Base-by-base conservation (phyloP, 768 basidiomycete species). In the Sistotremastrum niveocremeum region DNA sequence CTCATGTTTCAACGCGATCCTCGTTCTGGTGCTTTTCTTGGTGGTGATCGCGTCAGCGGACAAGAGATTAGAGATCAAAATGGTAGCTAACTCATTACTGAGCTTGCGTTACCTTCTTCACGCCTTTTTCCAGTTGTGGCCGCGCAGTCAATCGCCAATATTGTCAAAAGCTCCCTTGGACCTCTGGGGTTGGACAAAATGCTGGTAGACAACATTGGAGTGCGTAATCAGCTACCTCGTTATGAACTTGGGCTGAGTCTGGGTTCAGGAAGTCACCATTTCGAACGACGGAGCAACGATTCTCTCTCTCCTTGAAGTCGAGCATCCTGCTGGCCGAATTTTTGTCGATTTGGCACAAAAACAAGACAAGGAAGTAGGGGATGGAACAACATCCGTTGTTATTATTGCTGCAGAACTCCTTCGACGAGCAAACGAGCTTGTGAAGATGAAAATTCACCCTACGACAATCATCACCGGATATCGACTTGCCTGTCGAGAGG, bases 261-360 rank as follows among this genome's bases (percentile, higher is more conserved):
- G 45, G 44, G 35, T 39, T 4, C 63, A 94, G 90, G 95, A 99
- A 74, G 93, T 98, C 31, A 98, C 95, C 32, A 98, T 99, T 61
- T 97, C 95, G 41, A 99, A 99, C 65, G 95, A 98, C 67, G 95
- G 95, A 41, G 95, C 95, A 10, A 98, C 95, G n/a, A 99, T 99
- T 55, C 78, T 99, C 36, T 82, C 87, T 28, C 72, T 98, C 12
- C 71, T 98, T 37, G 80, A 89, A 10, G 93, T 99, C 39, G 89
- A 95, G 57, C 90, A 98, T 59, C 95, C 95, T 30, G 95, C 95
- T 4, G 95, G 91, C 20, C 83, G 88, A 52, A 91, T 99, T 51
- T 90, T 99, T 53, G 93, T 98, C 41, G 91, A 97, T 64, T 84
- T 99, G 39, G 91, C 95, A 2, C 93, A 98, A 65, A 97, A 98